phyloP scores from a whole-genome alignment of 1,284 basidiomycete genomes.

The Hemileia vastatrix region DNA sequence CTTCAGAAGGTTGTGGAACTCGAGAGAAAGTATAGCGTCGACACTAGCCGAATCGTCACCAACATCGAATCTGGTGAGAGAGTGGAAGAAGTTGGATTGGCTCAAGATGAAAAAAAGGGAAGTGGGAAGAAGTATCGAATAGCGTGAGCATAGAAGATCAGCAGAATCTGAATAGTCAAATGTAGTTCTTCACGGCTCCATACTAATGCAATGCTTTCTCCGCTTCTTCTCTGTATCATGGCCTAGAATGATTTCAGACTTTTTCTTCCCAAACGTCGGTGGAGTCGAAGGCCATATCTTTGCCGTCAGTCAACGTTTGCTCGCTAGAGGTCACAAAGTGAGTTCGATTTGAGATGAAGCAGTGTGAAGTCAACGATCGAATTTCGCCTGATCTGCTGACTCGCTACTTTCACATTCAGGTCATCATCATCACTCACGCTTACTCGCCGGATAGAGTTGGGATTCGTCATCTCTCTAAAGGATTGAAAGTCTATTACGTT shows the following conservation, averaged over 20 bases:
- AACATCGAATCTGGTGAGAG: neutral
- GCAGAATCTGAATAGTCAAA: too few relatives aligned
- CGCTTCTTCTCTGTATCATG: too few relatives aligned
- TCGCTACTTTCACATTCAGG: constrained; percentile 49
- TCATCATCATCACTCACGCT: constrained; percentile 87
- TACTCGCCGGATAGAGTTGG: constrained; percentile 75
- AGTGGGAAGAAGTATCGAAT: neutral
- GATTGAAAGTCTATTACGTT: constrained; percentile 86
- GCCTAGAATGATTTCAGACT: constrained; percentile 95
- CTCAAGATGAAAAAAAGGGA: neutral
- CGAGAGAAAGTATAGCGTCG: neutral
- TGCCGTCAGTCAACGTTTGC: constrained; percentile 73
- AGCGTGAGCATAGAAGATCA: neutral
- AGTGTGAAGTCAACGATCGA: neutral
- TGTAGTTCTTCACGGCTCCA: too few relatives aligned
- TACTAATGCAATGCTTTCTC: too few relatives aligned
- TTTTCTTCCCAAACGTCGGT: constrained; percentile 87
- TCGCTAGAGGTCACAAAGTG: constrained; percentile 75
- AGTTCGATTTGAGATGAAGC: constrained; percentile 19
- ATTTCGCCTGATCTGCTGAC: constrained; percentile 1
- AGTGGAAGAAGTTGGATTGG: neutral
- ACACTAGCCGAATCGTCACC: neutral
- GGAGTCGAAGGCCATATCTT: constrained; percentile 96
- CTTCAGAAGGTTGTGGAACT: neutral
- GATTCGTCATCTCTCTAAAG: constrained; percentile 69